Evolutionary conservation across 345 rosid genomes (phyloP), one percentile per base, ranked within the genome.

Genomic region (Turritis glabra): DNA sequence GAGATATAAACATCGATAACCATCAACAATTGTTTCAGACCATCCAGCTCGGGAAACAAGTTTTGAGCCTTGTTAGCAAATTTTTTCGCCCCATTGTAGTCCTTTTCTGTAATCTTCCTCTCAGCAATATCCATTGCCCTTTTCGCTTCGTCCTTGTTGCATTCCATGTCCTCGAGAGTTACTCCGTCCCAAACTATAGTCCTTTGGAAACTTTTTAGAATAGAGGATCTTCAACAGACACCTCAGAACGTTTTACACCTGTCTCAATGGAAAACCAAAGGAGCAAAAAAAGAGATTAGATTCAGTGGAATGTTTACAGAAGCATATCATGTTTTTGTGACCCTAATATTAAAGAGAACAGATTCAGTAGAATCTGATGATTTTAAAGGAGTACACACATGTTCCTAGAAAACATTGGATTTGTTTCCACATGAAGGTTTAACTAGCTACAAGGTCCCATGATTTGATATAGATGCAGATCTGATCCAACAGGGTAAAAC

Each of bases 101-200:
- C 93, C 64, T 84, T 89, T 44, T 88, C 90, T 7, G 64, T 57
- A 59, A 90, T 67, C 82, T 94, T 94, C 74, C 84, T 87, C 79
- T 85, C 98, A 43, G 98, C 96, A 79, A 94, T 87, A 64, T 89
- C 89, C 79, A 85, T 90, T 10, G 98, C 97, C 79, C 90, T 85
- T 70, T 77, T 56, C 29, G 98, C 97, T 80, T 91, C 98, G 27
- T 91, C 98, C 82, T 79, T 90, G 63, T 91, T 94, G 81, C 98
- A 94, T 73, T 94, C 98, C 96, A 94, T 91, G 7, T 51, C 50
- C 57, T 58, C 26, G 15, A 74, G 59, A 61, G 46, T 44, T n/a
- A 10, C 67, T 35, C 4, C 0, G 47, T 64, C 18, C 19, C 33
- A 15, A 15, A 52, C 9, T 52, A 22, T 3, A 13, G 9, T 60